Conservation (phyloP, 2,329 filamentous ascomycete species). For the Colletotrichum sp. region DNA sequence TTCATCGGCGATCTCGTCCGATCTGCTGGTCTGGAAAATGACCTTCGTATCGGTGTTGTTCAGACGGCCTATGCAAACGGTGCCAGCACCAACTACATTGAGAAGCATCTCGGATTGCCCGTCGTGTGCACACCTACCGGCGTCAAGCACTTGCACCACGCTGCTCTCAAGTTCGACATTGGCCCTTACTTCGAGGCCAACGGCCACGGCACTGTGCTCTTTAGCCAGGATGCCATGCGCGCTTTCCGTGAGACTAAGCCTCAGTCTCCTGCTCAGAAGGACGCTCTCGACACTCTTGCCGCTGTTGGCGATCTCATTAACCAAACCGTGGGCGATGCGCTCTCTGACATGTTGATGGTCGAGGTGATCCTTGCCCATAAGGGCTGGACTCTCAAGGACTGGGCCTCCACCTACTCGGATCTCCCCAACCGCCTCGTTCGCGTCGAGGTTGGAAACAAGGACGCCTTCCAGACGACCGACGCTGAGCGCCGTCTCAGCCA, state of each 20-base stretch:
- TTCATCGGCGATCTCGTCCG: constrained; percentile 91
- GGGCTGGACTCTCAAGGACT: constrained; percentile 86
- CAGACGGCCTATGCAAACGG: constrained; percentile 99
- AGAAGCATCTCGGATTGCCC: constrained; percentile 85
- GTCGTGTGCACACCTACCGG: constrained; percentile 94
- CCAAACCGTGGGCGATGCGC: constrained; percentile 94
- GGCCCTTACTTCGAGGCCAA: constrained; percentile 99
- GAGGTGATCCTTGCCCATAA: constrained; percentile 97
- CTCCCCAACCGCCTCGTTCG: constrained; percentile 94
- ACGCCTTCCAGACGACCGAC: constrained; percentile 88
- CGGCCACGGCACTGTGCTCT: constrained; percentile 95
- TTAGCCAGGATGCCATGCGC: constrained; percentile 83
- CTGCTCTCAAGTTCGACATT: constrained; percentile 92
- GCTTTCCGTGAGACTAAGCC: constrained; percentile 81
- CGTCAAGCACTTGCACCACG: constrained; percentile 97
- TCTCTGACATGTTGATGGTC: constrained; percentile 94
- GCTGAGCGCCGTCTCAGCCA: constrained; percentile 87
- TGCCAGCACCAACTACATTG: constrained; percentile 89
- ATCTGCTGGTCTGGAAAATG: constrained; percentile 77
- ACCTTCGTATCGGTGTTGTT: constrained; percentile 90
- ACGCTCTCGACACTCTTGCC: constrained; percentile 82
- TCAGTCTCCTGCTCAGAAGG: constrained; percentile 89
- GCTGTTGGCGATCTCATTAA: constrained; percentile 93
- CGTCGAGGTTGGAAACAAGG: constrained; percentile 87
- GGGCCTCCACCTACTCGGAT: constrained; percentile 91